Base-by-base conservation (phyloP, 306 rosid species). In the Heteromeles arbutifolia region DNA sequence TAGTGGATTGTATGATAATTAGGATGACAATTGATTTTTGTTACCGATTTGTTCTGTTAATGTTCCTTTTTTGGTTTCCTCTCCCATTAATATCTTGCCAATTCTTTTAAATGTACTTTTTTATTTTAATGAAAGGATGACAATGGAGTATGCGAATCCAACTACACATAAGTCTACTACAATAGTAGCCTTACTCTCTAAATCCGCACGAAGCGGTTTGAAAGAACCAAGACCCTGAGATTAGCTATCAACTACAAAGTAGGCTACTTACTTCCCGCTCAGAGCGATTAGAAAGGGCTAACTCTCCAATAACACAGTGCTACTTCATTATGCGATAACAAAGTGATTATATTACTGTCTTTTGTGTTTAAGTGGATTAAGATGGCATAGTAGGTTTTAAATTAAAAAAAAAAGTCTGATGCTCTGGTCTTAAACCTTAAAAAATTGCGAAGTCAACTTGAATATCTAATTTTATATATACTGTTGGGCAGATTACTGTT, bases 61-160 rank as follows among this genome's bases (percentile, higher is more conserved):
- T 59, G 32, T 59, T 59, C 26, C 24, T 64, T 79, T 72, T 22
- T 21, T 67, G 70, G 34, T 88, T 72, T 44, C 63, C n/a, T 78
- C 63, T 75, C 77, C 74, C 80, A 19, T 58, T 14, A 26, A 26
- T 19, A 44, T 45, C 21, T 78, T 69, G 39, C 53, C 53, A n/a
- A 18, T 64, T 13, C 14, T 31, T 72, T 77, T 5, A 32, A 1
- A 0, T 32, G 37, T 32, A 32, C 37, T 31, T 5, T 32, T 32
- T 29, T 32, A n/a, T n/a, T 32, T 5, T 32, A 32, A 32, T 32
- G 37, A 32, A 32, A 32, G 8, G 37, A 5, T 32, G 37, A 5
- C 37, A 32, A 32, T 32, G 37, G 37, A 32, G 39, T 34, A 34
- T 34, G 39, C 8, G 39, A 34, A 34, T 34, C 2, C 0, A 34